A percentile compares a stretch with the other conserved stretches of the same genome.
Evolutionary conservation across 805 yeast species (phyloP).

Genomic region (Metschnikowia cerradonensis): DNA sequence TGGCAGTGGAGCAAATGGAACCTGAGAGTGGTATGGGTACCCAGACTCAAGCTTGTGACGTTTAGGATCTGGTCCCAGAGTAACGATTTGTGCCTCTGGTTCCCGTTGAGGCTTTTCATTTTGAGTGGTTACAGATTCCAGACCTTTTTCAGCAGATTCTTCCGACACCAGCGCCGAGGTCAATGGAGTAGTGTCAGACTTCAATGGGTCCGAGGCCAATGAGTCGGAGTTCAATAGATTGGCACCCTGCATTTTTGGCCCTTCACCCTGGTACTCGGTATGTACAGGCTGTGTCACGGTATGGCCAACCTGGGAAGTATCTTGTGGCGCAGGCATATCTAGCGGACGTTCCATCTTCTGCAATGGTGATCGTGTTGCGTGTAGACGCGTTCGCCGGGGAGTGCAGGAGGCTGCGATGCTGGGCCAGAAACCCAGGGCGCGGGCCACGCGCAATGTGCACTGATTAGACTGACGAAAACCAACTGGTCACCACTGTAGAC

Average conservation of each 20-base stretch:
- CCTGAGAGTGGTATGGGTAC: background rate
- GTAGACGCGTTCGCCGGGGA: constrained; percentile 2
- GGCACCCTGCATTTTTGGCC: background rate
- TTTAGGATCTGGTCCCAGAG: background rate
- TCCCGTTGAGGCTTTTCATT: background rate
- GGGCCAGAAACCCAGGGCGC: background rate
- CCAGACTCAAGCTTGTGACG: background rate
- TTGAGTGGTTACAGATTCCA: background rate
- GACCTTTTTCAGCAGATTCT: background rate
- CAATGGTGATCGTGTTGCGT: background rate
- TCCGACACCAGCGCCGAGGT: too few species aligned
- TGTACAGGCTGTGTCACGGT: background rate
- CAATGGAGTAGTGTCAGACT: background rate
- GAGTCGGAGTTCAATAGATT: background rate
- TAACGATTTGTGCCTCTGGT: background rate
- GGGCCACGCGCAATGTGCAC: background rate
- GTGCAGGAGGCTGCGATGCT: constrained; percentile 5
- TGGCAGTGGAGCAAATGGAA: background rate
- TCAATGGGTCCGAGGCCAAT: too few species aligned
- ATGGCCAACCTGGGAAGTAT: background rate
- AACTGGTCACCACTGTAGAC: too few species aligned
- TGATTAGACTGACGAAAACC: too few species aligned
- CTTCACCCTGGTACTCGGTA: background rate
- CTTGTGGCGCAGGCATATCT: background rate
- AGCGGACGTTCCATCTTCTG: background rate